Evolutionary conservation across 805 yeast genomes (phyloP).

Genomic region (Candida nitratophila): DNA sequence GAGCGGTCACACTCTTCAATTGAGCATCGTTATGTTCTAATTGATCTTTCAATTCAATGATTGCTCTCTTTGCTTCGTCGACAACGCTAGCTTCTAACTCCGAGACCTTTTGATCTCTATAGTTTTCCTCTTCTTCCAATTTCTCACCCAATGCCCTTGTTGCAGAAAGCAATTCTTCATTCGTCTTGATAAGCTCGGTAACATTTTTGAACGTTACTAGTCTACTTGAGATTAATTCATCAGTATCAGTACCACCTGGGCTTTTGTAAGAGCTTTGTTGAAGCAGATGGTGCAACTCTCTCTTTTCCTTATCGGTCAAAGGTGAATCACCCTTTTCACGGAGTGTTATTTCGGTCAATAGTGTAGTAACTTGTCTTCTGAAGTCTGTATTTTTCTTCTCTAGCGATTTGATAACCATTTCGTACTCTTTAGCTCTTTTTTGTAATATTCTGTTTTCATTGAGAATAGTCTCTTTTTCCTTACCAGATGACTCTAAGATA

Average conservation of each 20-base stretch:
- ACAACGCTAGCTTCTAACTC: conserved; percentile 41
- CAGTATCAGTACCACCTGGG: conserved; percentile 54
- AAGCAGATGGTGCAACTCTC: conserved; percentile 53
- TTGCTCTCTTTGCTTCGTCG: conserved; percentile 64
- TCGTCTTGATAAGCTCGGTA: conserved; percentile 64
- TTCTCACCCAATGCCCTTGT: conserved; percentile 67
- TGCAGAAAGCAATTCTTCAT: conserved; percentile 61
- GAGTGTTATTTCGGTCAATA: conserved; percentile 60
- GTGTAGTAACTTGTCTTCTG: conserved; percentile 73
- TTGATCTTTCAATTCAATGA: conserved; percentile 53
- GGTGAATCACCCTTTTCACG: conserved; percentile 52
- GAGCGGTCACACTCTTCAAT: conserved; percentile 49
- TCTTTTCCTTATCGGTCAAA: conserved; percentile 55
- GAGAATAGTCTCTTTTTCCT: conserved; percentile 27
- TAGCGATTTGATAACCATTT: conserved; percentile 40
- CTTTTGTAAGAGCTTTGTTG: conserved; percentile 15
- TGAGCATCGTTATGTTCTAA: conserved; percentile 44
- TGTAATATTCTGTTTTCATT: conserved; percentile 16
- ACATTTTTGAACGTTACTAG: conserved; percentile 64
- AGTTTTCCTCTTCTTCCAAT: conserved; percentile 55
- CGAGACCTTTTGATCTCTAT: conserved; percentile 26
- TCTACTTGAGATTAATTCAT: conserved; percentile 61
- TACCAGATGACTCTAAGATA: conserved; percentile 45
- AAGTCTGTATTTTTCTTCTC: conserved; percentile 61
- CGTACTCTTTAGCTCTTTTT: conserved; percentile 32